These are phyloP conservation scores for Phyllostachys edulis DNA, from an alignment of 176 grass and related monocot genomes.

Conservation along the genomic window DNA sequence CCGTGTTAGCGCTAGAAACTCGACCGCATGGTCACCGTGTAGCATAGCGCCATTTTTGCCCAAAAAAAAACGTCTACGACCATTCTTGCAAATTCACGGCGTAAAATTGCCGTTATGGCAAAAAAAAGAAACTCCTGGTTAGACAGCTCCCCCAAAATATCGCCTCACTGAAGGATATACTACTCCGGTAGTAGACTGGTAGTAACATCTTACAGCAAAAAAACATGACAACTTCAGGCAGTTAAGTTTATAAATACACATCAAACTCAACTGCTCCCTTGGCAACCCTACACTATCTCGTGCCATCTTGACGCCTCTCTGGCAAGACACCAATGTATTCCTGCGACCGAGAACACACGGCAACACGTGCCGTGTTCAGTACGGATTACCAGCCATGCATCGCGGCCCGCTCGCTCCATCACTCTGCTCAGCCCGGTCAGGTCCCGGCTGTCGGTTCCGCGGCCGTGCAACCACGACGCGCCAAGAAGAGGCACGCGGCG, in stretches of 20 bases:
- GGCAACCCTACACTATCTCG: not conserved
- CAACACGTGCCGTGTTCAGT: not conserved
- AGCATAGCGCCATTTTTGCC: too few species aligned
- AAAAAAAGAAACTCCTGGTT: too few species aligned
- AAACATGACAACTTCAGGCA: not conserved
- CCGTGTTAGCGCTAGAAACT: too few species aligned
- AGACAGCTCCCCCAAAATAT: not conserved
- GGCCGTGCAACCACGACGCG: constrained; percentile 14
- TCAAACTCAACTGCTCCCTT: not conserved
- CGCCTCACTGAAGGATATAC: not conserved
- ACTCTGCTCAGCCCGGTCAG: not conserved
- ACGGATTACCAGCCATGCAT: constrained; percentile 22
- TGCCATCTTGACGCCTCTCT: not conserved
- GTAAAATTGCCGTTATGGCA: too few species aligned
- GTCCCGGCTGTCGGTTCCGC: not conserved
- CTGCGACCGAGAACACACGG: constrained; percentile 24
- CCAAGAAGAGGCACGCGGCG: constrained; percentile 29
- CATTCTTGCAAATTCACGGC: too few species aligned
- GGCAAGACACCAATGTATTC: constrained; percentile 25
- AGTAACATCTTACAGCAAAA: not conserved
- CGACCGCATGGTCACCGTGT: too few species aligned
- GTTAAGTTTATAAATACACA: constrained; percentile 22
- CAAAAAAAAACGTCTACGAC: too few species aligned
- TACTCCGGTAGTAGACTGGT: not conserved
- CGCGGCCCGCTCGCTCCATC: constrained; percentile 2